These are phyloP conservation scores for Gypsophila paniculata DNA, from an alignment of 179 eudicot species.

Conservation along the genomic window DNA sequence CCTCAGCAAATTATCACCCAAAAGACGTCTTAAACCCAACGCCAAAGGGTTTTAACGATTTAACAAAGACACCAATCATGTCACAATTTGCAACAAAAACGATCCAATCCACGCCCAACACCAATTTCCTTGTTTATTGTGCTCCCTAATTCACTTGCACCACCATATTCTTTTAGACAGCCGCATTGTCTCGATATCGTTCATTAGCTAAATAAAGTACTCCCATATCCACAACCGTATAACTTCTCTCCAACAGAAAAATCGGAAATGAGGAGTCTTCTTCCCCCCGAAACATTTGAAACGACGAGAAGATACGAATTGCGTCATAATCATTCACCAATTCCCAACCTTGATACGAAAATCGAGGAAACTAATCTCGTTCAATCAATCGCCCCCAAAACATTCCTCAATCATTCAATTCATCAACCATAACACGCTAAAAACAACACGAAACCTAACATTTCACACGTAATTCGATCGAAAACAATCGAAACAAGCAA, in stretches of 20 bases:
- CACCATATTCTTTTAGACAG: too few relatives aligned
- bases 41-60: not conserved
- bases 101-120: not conserved
- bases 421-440: not conserved
- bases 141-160: not conserved
- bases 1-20: not conserved
- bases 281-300: not conserved
- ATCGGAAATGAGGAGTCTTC: not conserved
- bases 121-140: not conserved
- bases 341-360: too few relatives aligned
- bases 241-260: not conserved
- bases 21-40: not conserved
- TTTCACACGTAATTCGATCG: too few relatives aligned
- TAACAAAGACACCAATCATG: not conserved
- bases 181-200: not conserved
- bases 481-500: not conserved
- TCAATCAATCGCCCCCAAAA: not conserved
- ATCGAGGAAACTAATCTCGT: not conserved
- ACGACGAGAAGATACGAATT: not conserved
- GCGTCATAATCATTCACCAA: constrained; percentile 2
- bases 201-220: not conserved
- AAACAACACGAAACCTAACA: not conserved
- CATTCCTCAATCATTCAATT: not conserved
- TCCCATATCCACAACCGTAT: not conserved
- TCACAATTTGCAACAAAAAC: not conserved